Evolutionary conservation across 2,329 filamentous ascomycete species (phyloP).

Genomic region (Byssoonygena ceratinophila): DNA sequence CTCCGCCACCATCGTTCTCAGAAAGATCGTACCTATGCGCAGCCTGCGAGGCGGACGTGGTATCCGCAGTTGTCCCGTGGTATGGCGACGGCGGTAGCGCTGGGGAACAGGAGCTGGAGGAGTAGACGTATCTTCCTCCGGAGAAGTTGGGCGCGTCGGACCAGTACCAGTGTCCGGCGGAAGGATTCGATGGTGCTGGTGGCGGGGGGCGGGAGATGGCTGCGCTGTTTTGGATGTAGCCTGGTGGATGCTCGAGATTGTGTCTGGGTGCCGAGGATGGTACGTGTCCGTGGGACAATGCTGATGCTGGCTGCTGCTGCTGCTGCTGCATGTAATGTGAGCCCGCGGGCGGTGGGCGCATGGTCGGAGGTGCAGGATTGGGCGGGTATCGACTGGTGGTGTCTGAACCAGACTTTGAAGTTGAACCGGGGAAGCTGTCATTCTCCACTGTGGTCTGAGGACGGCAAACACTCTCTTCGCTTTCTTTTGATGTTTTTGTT

Average conservation of each 20-base stretch:
- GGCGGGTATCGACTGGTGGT: not conserved
- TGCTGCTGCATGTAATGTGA: constrained; percentile 2
- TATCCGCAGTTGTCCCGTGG: not conserved
- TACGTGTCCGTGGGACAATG: not conserved
- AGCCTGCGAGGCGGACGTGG: not conserved
- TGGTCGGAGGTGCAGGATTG: not conserved
- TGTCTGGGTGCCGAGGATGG: not conserved
- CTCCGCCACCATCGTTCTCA: constrained; percentile 30
- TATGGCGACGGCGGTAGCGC: not conserved
- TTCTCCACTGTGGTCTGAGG: not conserved
- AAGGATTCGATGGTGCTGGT: not conserved
- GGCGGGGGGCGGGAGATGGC: constrained; percentile 10
- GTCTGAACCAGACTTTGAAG: not conserved
- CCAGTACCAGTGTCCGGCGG: constrained; percentile 13
- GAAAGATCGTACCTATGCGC: constrained; percentile 4
- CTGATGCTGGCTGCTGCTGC: constrained; percentile 13
- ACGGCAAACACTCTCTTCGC: not conserved
- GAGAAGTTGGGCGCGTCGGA: constrained; percentile 14
- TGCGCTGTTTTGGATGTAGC: constrained; percentile 23
- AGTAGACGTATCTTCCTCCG: constrained; percentile 16
- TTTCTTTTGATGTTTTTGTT: not conserved
- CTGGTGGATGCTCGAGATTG: constrained; percentile 23
- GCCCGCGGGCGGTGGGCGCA: not conserved
- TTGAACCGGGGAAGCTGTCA: not conserved
- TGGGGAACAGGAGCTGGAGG: not conserved